phyloP scores from a whole-genome alignment of 2,329 filamentous ascomycete species.

The Fusarium chaquense region DNA sequence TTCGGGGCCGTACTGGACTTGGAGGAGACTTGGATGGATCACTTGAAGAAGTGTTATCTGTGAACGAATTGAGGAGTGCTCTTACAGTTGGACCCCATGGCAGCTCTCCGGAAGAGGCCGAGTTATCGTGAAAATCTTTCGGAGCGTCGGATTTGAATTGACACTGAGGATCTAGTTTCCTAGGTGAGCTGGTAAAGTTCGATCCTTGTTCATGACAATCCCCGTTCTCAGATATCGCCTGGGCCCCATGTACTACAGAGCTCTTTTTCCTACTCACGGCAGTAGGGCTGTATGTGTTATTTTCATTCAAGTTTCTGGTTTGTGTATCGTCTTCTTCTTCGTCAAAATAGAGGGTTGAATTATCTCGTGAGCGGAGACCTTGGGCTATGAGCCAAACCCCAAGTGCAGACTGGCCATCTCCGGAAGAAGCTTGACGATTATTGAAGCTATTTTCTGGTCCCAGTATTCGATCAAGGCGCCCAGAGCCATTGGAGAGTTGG shows the following conservation, averaged over 20 bases:
- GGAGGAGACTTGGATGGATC: constrained; percentile 53
- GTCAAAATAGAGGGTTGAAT: constrained; percentile 36
- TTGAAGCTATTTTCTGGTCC: constrained; percentile 47
- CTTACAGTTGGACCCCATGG: constrained; percentile 26
- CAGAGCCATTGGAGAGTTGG: constrained; percentile 35
- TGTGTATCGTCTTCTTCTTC: constrained; percentile 21
- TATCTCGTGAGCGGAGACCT: constrained; percentile 47
- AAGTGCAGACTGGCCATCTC: constrained; percentile 53
- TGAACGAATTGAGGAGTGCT: constrained; percentile 28
- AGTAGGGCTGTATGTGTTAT: not conserved
- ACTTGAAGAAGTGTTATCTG: constrained; percentile 50
- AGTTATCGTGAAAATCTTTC: not conserved
- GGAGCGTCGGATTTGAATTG: not conserved
- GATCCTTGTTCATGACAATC: not conserved
- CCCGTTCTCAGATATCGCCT: not conserved
- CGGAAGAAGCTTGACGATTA: constrained; percentile 48
- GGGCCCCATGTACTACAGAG: not conserved
- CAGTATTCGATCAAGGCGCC: constrained; percentile 40
- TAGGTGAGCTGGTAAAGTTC: not conserved
- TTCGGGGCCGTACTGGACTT: constrained; percentile 48
- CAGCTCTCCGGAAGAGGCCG: constrained; percentile 10
- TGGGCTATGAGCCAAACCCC: constrained; percentile 56
- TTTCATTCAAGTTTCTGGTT: not conserved
- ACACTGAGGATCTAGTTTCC: not conserved
- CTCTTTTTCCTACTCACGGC: not conserved